Evolutionary conservation across 2,329 filamentous ascomycete species (phyloP).

Genomic region (Pleomassaria siparia): DNA sequence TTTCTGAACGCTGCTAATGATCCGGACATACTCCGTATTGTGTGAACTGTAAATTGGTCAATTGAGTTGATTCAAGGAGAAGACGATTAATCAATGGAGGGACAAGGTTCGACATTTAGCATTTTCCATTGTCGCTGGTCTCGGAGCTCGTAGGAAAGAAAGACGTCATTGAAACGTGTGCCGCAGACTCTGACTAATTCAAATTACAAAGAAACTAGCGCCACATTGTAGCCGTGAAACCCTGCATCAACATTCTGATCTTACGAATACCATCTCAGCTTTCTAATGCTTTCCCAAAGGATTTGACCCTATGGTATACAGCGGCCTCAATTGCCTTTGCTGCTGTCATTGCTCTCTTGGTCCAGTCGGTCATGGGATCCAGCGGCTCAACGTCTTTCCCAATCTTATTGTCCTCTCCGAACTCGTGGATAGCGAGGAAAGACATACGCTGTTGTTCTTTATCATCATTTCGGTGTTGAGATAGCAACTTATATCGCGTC

Average conservation of each 20-base stretch:
- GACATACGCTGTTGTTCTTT: constrained; percentile 16
- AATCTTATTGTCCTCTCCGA: constrained; percentile 27
- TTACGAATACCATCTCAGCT: background rate
- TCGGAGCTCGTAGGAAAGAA: too few species aligned
- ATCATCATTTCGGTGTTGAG: constrained; percentile 13
- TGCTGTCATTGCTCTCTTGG: constrained; percentile 25
- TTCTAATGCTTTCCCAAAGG: constrained; percentile 7
- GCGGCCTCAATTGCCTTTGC: constrained; percentile 31
- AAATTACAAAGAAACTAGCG: too few species aligned
- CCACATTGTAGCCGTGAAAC: background rate
- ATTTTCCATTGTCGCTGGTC: too few species aligned
- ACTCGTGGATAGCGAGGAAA: constrained; percentile 34
- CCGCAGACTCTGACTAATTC: too few species aligned
- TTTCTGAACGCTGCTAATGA: constrained; percentile 18
- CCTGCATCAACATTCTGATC: background rate
- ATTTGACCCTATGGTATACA: constrained; percentile 25
- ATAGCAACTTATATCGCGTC: constrained; percentile 21
- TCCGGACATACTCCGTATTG: constrained; percentile 4
- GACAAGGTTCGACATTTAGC: background rate
- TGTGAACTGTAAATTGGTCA: background rate
- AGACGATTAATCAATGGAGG: background rate
- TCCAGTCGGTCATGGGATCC: constrained; percentile 36
- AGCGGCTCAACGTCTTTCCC: constrained; percentile 28
- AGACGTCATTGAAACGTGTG: too few species aligned
- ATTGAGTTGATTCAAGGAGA: background rate